Percentiles rank a stretch among this genome's conserved stretches.
Evolutionary conservation across 495 filamentous ascomycete species (phyloP).

Genomic region (Oidiodendron maius): DNA sequence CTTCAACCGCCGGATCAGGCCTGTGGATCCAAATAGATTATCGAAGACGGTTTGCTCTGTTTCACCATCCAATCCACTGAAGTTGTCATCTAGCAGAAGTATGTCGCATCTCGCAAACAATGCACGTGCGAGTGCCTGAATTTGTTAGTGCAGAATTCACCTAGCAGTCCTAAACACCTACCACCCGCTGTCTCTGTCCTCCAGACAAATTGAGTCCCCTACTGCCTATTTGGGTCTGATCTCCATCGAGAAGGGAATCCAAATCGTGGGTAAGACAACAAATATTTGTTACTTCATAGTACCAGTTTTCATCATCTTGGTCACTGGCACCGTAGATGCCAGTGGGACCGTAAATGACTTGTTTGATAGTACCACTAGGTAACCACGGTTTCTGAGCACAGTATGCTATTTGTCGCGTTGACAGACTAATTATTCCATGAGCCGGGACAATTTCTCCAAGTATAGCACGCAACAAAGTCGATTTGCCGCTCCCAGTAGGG

Average conservation of each 20-base stretch:
- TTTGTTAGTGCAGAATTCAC: conserved; percentile 16
- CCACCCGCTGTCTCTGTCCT: conserved; percentile 44
- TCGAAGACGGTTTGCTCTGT: conserved; percentile 26
- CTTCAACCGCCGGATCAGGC: conserved; percentile 23
- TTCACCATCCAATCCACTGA: conserved; percentile 28
- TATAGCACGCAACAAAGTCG: conserved; percentile 51
- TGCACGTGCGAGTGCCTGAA: conserved; percentile 31
- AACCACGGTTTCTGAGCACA: conserved; percentile 40
- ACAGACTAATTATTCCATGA: conserved; percentile 29
- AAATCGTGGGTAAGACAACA: conserved; percentile 55
- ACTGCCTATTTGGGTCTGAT: conserved; percentile 46
- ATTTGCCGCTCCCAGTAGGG: conserved; percentile 56
- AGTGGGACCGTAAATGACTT: conserved; percentile 25
- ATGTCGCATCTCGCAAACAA: conserved; percentile 25
- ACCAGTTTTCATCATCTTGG: conserved; percentile 37
- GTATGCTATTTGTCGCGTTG: conserved; percentile 24
- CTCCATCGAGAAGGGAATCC: conserved; percentile 39
- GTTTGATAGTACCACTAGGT: conserved; percentile 32
- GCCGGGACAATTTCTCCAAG: conserved; percentile 49
- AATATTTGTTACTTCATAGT: conserved; percentile 43
- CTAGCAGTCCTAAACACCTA: neutral
- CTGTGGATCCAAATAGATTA: conserved; percentile 23
- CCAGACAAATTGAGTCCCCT: conserved; percentile 48
- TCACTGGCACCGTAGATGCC: conserved; percentile 32
- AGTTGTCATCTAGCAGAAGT: conserved; percentile 29